Evolutionary conservation across 768 basidiomycete species (phyloP), one percentile per base, ranked within the genome.

Genomic region (Ramaria sp.): DNA sequence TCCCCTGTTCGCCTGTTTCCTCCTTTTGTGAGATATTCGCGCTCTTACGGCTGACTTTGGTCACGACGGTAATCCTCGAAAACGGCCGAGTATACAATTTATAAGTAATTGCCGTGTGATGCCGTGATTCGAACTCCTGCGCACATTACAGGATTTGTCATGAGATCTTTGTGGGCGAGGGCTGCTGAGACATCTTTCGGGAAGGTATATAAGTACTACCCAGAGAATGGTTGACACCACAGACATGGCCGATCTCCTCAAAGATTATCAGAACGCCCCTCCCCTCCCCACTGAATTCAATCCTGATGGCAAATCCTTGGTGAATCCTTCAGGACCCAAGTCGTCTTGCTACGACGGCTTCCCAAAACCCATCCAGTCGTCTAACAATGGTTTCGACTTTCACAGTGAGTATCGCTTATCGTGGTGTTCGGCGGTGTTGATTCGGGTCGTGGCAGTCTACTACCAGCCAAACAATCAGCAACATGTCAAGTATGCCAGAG

Each of bases 331-430:
- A 1, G 68, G 65, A 2, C 66, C 67, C 22, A 69, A 63, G 57
- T 83, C 84, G 0, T 22, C 69, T 1, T 72, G 75, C 0, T 85
- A 85, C 58, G 67, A 76, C 9, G 58, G 67, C 8, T 82, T 83
- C 57, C 79, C 78, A 0, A 56, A 71, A 8, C 82, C 80, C 5
- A 79, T 85, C 53, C 66, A 68, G 44, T 56, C 73, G 1, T 69
- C 70, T 32, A 76, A 76, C 48, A 77, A 82, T 47, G 83, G 79
- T 0, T 85, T 86, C 58, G 84, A 87, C 65, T 86, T 87, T 61
- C 85, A 87, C 61, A 74, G 84, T 81, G 56, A 66, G 81, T 20
- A 24, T 38, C 24, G 28, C 15, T 15, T 20, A 24, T 18, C 6
- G 15, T 9, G 37, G 27, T 20, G 18, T 41, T 43, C 24, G 20